Conservation (phyloP, 108 stramenopile species). For the Cylindrotheca closterium region DNA sequence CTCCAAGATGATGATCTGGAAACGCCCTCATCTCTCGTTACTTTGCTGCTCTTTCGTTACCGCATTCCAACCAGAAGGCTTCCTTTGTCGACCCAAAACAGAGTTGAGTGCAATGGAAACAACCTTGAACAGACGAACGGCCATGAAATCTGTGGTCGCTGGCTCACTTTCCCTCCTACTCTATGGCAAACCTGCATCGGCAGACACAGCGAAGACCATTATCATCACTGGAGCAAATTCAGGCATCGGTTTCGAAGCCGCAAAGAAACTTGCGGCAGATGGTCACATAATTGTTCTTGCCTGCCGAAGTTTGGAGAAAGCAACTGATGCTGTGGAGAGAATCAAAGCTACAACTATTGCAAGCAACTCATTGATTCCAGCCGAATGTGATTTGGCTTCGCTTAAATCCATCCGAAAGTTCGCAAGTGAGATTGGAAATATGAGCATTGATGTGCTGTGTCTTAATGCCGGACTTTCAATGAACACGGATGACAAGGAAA, state of each 20-base stretch:
- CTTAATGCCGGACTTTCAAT: slow-evolving; percentile 85
- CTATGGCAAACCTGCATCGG: background rate
- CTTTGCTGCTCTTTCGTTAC: too few relatives aligned
- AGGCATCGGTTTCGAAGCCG: slow-evolving; percentile 85
- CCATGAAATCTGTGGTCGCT: background rate
- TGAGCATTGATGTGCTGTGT: slow-evolving; percentile 65
- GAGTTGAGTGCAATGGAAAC: background rate
- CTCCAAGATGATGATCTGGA: too few relatives aligned
- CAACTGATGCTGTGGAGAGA: slow-evolving; percentile 45
- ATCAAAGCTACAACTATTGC: slow-evolving; percentile 11
- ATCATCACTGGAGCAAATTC: slow-evolving; percentile 59
- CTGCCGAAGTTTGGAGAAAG: slow-evolving; percentile 73
- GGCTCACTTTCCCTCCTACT: background rate
- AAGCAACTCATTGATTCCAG: slow-evolving; percentile 55
- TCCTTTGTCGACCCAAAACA: background rate
- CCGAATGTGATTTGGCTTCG: slow-evolving; percentile 80
- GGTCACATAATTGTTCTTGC: slow-evolving; percentile 68
- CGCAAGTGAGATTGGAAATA: slow-evolving; percentile 20
- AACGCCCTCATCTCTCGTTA: too few relatives aligned
- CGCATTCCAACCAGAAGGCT: background rate
- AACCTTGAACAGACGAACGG: background rate
- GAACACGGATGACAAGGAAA: slow-evolving; percentile 65
- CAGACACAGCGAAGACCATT: slow-evolving; percentile 23
- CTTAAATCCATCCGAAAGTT: slow-evolving; percentile 58
- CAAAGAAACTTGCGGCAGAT: slow-evolving; percentile 45